phyloP scores from a whole-genome alignment of 2,329 filamentous ascomycete species.

The Aspergillus versicolor region DNA sequence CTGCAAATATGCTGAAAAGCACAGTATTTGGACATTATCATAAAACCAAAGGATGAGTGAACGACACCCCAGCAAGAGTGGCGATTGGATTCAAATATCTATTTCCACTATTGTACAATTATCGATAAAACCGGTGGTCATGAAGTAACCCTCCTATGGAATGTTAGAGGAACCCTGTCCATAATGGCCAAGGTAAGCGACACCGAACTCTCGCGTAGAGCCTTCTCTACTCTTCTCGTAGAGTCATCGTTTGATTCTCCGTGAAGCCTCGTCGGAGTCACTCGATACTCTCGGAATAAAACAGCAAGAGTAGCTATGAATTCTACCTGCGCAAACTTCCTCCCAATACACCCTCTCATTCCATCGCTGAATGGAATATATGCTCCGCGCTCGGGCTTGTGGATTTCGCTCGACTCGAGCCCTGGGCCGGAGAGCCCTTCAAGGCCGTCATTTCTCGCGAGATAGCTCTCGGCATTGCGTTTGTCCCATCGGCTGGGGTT shows the following conservation, averaged over 20 bases:
- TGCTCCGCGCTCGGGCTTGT: slow-evolving; percentile 21
- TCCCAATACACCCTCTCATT: slow-evolving; percentile 21
- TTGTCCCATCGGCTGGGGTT: slow-evolving; percentile 23
- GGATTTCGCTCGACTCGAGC: slow-evolving; percentile 10
- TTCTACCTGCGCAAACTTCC: slow-evolving; percentile 28
- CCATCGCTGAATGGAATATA: slow-evolving; percentile 27
- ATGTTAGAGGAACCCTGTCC: neutral
- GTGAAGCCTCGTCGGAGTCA: neutral
- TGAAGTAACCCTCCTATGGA: neutral
- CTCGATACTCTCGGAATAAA: slow-evolving; percentile 17
- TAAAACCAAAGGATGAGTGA: no score
- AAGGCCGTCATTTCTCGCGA: slow-evolving; percentile 17
- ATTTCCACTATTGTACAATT: no score
- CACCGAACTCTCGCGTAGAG: neutral
- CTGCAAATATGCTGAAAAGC: neutral
- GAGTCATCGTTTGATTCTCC: neutral
- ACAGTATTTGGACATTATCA: neutral
- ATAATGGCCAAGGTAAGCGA: neutral
- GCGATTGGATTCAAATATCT: no score
- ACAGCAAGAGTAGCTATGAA: slow-evolving; percentile 19
- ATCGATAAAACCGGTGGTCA: no score
- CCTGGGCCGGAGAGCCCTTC: slow-evolving; percentile 15
- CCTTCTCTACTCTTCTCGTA: neutral
- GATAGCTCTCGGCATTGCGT: slow-evolving; percentile 19
- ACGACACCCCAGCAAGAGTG: no score